phyloP scores from a whole-genome alignment of 1,284 basidiomycete genomes.

The Bjerkandera adusta region DNA sequence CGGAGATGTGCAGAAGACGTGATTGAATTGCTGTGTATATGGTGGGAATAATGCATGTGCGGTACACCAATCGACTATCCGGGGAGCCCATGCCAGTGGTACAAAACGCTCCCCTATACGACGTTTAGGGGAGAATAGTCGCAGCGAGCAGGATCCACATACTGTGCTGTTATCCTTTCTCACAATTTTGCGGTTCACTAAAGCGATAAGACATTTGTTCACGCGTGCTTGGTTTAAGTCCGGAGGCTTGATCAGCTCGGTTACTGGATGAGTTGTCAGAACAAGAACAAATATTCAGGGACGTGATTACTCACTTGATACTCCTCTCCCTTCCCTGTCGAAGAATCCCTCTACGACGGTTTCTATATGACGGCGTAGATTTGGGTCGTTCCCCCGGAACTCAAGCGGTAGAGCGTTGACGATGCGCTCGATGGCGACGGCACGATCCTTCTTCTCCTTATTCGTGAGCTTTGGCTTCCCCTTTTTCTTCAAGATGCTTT shows the following conservation, averaged over 20 bases:
- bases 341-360: slow-evolving; percentile 69
- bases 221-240: slow-evolving; percentile 86
- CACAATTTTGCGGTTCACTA: slow-evolving; percentile 87
- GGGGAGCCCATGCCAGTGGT: slow-evolving; percentile 45
- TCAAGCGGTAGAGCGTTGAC: slow-evolving; percentile 84
- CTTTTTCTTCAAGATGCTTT: slow-evolving; percentile 53
- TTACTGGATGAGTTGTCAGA: slow-evolving; percentile 47
- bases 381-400: slow-evolving; percentile 87
- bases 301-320: slow-evolving; percentile 49
- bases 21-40: too few relatives aligned
- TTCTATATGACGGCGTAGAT: slow-evolving; percentile 75
- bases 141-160: slow-evolving; percentile 20
- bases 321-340: slow-evolving; percentile 48
- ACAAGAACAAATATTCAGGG: not conserved
- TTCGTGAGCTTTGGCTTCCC: slow-evolving; percentile 66
- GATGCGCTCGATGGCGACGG: slow-evolving; percentile 70
- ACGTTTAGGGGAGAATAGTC: not conserved
- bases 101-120: slow-evolving; percentile 44
- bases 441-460: slow-evolving; percentile 83
- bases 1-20: too few relatives aligned
- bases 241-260: slow-evolving; percentile 76
- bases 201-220: slow-evolving; percentile 90
- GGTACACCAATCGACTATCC: too few relatives aligned
- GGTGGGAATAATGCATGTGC: too few relatives aligned
- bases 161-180: slow-evolving; percentile 73